phyloP scores from a whole-genome alignment of 352 stramenopile genomes.

The Albugo candida region DNA sequence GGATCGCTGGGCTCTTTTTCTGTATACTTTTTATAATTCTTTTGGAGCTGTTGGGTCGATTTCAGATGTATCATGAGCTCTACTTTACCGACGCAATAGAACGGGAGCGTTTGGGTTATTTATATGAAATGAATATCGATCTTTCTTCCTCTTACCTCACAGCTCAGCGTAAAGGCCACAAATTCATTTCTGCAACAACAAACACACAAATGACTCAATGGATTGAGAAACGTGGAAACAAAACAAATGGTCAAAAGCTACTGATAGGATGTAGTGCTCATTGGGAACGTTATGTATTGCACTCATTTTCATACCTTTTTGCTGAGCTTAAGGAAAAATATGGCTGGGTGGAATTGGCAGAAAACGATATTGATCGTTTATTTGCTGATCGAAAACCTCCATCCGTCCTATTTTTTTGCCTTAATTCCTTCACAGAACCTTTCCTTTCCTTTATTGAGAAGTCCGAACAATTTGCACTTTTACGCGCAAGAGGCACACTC shows the following conservation, averaged over 20 bases:
- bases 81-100: too few relatives aligned
- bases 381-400: constrained; percentile 13
- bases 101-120: too few relatives aligned
- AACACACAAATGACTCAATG: constrained; percentile 8
- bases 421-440: constrained; percentile 39
- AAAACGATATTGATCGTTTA: constrained; percentile 18
- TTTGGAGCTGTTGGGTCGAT: too few relatives aligned
- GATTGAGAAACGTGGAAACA: constrained; percentile 32
- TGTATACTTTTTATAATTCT: too few relatives aligned
- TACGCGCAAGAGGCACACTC: constrained; percentile 40
- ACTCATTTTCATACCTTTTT: constrained; percentile 46
- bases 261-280: constrained; percentile 39
- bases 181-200: too few relatives aligned
- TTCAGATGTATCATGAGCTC: too few relatives aligned
- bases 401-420: constrained; percentile 50
- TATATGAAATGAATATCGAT: too few relatives aligned
- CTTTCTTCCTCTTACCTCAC: too few relatives aligned
- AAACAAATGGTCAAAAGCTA: constrained; percentile 53
- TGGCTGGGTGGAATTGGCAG: constrained; percentile 44
- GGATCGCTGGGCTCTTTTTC: too few relatives aligned
- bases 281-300: constrained; percentile 42
- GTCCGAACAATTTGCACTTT: constrained; percentile 41
- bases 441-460: constrained; percentile 44
- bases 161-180: too few relatives aligned
- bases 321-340: constrained; percentile 35